Evolutionary conservation across 371 early-diverging fungal species (phyloP), one percentile per base, ranked within the genome.

Genomic region (Mortierella sp.): DNA sequence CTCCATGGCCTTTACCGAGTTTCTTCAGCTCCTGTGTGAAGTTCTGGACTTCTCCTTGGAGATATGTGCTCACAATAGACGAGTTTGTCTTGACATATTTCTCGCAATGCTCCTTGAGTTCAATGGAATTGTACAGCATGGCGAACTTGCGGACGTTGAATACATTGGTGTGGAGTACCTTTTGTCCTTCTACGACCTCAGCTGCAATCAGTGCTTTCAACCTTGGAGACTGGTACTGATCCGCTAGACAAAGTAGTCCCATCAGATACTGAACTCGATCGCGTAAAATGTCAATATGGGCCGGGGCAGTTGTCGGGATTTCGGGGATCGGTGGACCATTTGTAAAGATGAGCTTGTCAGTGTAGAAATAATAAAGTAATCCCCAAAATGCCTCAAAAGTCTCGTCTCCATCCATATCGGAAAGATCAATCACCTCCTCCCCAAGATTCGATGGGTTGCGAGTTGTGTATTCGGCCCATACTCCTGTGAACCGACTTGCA

Each of bases 301-400:
- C 22, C 19, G 19, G 15, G 10, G 2, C 17, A 2, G 40, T 4
- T 49, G n/a, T 42, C 8, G n/a, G 2, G 4, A 1, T 29, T 19
- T 6, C 17, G 13, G 28, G 17, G 15, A 37, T 5, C 34, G 62
- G 61, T 12, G 51, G 69, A 0, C 70, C 76, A 26, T 70, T 70
- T 12, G 58, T 23, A 12, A 0, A 19, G 17, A 70, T 75, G 2
- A 75, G 45, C 0, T 32, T 43, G 19, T 70, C 66, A 0, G 77
- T 23, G 51, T 76, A 76, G 13, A 76, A 53, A 37, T 59, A 71
- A n/a, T 76, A 70, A 1, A 76, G 1, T 1, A 76, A 19, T 1
- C 72, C 77, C 72, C 68, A 76, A n/a, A 76, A 71, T 0, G 43
- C 40, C 29, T 51, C 61, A 26, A 55, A 68, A 4, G 29, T 40